Base-by-base conservation (phyloP, 805 yeast species). In the Lachancea fermentati region DNA sequence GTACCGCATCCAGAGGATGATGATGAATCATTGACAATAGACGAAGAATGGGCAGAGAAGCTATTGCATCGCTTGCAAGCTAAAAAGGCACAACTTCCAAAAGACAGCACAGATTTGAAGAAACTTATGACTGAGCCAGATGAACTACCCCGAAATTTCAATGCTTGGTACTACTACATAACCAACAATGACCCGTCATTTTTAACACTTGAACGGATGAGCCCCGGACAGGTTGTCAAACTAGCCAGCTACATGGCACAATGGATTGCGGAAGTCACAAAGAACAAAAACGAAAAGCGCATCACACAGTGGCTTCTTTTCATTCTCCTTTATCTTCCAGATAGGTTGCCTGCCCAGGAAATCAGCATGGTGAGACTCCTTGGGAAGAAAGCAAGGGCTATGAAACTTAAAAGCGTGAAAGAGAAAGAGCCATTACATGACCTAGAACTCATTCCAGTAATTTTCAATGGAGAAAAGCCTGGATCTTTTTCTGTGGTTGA, bases 91-190 rank as follows among this genome's bases (percentile, higher is more conserved):
- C 41, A 40, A 15, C 22, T 14, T 6, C 19, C 32, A 5, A 26
- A 28, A 17, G 43, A 41, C n/a, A 19, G 55, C 9, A 44, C 37
- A 2, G 57, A 51, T 30, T 41, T 60, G 2, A 47, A 46, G 37
- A 28, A 19, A 9, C 32, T 40, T 17, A 43, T 59, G n/a, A 38
- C 36, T 13, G 9, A 22, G 5, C 42, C 37, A 5, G 42, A 39
- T 19, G 28, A 43, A 7, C 32, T 38, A 24, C 59, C 60, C 1
- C 39, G 29, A 36, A 59, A 58, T 3, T 55, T 52, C 33, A 54
- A 51, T 22, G 52, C 54, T 30, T 61, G 66, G 65, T 50, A 46
- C 39, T 44, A 46, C 13, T 56, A 49, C 33, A 31, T 58, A 7
- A 51, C 48, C 8, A 45, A 47, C 8, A 58, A 55, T 33, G 62